phyloP scores from a whole-genome alignment of 2,329 filamentous ascomycete species.

The Blumeria hordei region DNA sequence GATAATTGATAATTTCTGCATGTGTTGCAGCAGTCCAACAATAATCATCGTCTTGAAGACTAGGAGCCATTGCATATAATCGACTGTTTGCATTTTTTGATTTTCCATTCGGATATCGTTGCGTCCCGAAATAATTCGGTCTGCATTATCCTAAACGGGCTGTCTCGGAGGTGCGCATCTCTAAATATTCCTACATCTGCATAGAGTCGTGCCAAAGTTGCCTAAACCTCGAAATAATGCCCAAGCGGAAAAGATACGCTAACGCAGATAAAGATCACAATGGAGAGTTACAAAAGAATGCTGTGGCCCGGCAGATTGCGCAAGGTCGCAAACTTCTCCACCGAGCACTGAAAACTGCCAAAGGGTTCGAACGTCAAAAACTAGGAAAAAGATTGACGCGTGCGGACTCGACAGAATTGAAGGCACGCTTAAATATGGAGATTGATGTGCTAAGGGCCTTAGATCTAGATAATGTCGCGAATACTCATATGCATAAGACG shows the following conservation, averaged over 20 bases:
- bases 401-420: slow-evolving; percentile 24
- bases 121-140: too few species aligned
- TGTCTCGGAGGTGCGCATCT: too few species aligned
- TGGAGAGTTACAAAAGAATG: slow-evolving; percentile 14
- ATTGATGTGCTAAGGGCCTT: slow-evolving; percentile 26
- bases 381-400: slow-evolving; percentile 32
- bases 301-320: slow-evolving; percentile 24
- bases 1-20: too few species aligned
- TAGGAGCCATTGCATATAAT: too few species aligned
- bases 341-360: slow-evolving; percentile 45
- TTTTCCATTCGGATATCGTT: too few species aligned
- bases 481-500: slow-evolving; percentile 24
- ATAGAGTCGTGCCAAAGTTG: too few species aligned
- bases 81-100: too few species aligned
- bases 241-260: not conserved
- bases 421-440: slow-evolving; percentile 36
- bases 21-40: too few species aligned
- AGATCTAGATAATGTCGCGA: slow-evolving; percentile 21
- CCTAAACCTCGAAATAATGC: not conserved
- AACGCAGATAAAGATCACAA: not conserved
- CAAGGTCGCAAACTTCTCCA: slow-evolving; percentile 34
- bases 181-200: too few species aligned
- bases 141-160: too few species aligned
- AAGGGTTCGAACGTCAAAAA: slow-evolving; percentile 58
- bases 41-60: too few species aligned